Evolutionary conservation across 768 basidiomycete genomes (phyloP), one percentile per base, ranked within the genome.

Genomic region (Grammothele lineata): DNA sequence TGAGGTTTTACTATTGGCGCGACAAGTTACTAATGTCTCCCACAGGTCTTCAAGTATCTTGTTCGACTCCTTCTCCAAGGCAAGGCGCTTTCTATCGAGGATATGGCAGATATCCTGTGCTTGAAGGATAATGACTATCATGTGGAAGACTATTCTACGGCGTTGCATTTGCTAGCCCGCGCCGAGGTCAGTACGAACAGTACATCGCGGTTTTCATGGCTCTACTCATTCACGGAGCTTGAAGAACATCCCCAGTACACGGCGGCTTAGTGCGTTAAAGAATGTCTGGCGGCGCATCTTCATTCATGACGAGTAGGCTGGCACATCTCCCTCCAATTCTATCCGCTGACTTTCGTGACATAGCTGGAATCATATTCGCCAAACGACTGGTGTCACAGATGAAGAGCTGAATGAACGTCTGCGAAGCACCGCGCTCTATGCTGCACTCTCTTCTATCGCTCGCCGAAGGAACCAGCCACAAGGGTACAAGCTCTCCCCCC

Each of bases 211-310:
- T 40, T 36, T 14, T 17, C 35, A 36, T 9, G 18, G 35, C 35
- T 8, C 15, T 19, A 36, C 7, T 15, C 0, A 26, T 7, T 30
- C 14, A n/a, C 12, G 17, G 10, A 7, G 8, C 18, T 7, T n/a
- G 12, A 36, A 91, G 85, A 74, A 77, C 43, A 59, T 90, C 3
- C 92, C 92, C 0, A 80, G 83, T 48, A 77, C 78, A 25, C 75
- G 93, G 39, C 76, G 75, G 61, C 59, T 75, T 34, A 80, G 86
- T 21, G 83, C 89, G 4, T 77, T 88, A 58, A 74, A 82, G 37
- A 81, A 80, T 25, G 75, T 90, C 14, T 97, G 94, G 94, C 77
- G 94, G 27, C 74, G 94, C 24, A 77, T 95, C 37, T 95, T 88
- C 61, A 74, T 87, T 42, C 85, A 90, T 41, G 92, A 97, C 62